Conservation (phyloP, 139 green algal genomes). For the Chlamydomonas schloesseri region DNA sequence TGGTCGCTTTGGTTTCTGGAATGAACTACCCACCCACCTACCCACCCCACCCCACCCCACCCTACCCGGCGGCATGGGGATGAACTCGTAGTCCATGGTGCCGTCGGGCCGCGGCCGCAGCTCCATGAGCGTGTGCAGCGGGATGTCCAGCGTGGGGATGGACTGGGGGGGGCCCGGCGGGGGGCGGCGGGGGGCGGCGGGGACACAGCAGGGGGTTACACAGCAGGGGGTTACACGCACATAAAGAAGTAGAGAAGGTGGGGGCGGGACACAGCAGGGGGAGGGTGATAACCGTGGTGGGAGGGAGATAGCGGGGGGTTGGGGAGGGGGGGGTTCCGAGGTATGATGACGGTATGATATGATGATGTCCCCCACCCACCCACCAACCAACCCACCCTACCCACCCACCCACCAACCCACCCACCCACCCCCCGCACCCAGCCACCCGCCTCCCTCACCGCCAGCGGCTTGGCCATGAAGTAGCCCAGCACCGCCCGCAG, state of each 20-base stretch:
- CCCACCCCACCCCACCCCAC: no score
- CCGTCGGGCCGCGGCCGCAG: conserved; percentile 87
- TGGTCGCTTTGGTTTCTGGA: no score
- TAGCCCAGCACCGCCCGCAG: conserved; percentile 91
- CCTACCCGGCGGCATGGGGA: neutral
- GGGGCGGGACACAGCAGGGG: no score
- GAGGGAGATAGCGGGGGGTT: no score
- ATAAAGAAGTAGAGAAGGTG: no score
- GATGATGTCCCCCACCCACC: no score
- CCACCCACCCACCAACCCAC: neutral
- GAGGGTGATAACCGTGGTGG: no score
- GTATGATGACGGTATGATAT: no score
- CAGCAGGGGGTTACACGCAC: no score
- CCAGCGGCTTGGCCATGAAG: conserved; percentile 76
- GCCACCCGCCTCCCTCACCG: conserved; percentile 20
- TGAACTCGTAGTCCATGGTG: conserved; percentile 80
- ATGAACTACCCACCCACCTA: neutral
- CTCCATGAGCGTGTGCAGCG: conserved; percentile 89
- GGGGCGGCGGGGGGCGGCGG: no score
- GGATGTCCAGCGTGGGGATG: conserved; percentile 72
- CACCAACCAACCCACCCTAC: neutral
- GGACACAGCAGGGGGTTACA: no score
- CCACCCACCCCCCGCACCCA: neutral
- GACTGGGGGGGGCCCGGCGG: neutral
- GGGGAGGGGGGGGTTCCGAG: no score